Evolutionary conservation across 768 basidiomycete species (phyloP).

Genomic region (Ramaria rubella): DNA sequence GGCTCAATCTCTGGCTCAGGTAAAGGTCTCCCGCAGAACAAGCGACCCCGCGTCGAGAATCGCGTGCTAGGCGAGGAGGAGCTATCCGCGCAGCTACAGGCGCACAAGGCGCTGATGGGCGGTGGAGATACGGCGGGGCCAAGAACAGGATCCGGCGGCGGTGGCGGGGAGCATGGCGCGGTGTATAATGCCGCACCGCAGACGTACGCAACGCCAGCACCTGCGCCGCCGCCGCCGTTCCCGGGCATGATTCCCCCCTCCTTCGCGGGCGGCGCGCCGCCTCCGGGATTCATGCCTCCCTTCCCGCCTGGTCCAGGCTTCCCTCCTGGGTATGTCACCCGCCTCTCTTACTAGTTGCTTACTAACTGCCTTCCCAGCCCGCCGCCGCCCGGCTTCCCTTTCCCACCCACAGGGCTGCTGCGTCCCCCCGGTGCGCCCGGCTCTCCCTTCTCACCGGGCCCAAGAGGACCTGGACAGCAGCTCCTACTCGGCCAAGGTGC

Average conservation of each 20-base stretch:
- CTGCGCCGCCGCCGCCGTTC: constrained; percentile 22
- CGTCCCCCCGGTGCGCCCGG: constrained; percentile 26
- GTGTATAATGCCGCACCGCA: constrained; percentile 75
- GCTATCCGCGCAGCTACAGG: constrained; percentile 74
- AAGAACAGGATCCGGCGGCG: too few species aligned
- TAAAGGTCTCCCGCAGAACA: constrained; percentile 55
- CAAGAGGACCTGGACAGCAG: too few species aligned
- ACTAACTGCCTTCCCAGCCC: constrained; percentile 25
- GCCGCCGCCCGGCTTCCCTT: constrained; percentile 49
- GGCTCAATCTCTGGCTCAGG: constrained; percentile 57
- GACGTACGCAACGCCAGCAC: constrained; percentile 49
- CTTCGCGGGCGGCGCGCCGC: constrained; percentile 11
- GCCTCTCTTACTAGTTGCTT: constrained; percentile 11
- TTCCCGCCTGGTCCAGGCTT: constrained; percentile 41
- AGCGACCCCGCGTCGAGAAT: constrained; percentile 78
- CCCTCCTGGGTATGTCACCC: constrained; percentile 46
- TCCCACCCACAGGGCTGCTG: constrained; percentile 25
- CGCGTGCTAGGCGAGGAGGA: constrained; percentile 75
- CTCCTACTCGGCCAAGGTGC: constrained; percentile 21
- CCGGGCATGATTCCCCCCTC: constrained; percentile 34
- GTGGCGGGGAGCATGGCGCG: constrained; percentile 32
- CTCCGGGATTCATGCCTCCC: constrained; percentile 20
- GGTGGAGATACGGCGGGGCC: constrained; percentile 31
- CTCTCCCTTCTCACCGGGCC: constrained; percentile 21
- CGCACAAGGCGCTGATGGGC: constrained; percentile 92